Base-by-base conservation (phyloP, 192 early-diverging fungal genomes). In the Backusella luteola region DNA sequence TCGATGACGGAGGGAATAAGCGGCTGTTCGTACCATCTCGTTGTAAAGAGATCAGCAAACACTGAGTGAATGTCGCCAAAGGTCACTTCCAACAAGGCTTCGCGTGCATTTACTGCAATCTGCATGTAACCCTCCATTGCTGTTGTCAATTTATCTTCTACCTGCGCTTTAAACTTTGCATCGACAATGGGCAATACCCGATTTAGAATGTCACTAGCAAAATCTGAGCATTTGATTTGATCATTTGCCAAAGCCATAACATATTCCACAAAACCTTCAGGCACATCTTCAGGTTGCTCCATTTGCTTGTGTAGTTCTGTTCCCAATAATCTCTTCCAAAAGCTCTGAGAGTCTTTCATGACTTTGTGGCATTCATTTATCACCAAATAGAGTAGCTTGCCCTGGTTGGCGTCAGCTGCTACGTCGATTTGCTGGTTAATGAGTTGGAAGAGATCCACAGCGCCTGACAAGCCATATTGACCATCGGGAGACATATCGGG, bases 391-490 rank as follows among this genome's bases (percentile, higher is more conserved):
- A 98, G 86, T 39, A 99, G 85, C 71, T 92, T 94, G n/a, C 93
- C 95, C n/a, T 96, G 90, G 42, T 93, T 93, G 1, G 95, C 92
- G 42, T 91, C 88, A 15, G 87, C 87, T 0, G 96, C 96, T 29
- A 99, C 82, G 74, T 96, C 94, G 21, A 99, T 89, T 84, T 99
- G 97, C 86, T 99, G 96, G 81, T 97, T 98, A 69, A 99, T 91
- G 87, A 99, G 98, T 84, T 98, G 94, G 85, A 99, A 99, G 80
- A 99, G 86, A 66, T 95, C 91, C 39, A 95, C 92, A 0, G 96
- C 92, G 6, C 91, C 93, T 15, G 93, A 85, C 35, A 97, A 90
- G 15, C 93, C 84, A 79, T 96, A 99, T 52, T 93, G 85, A 6
- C 90, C 93, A 76, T 91, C 92, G 29, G 89, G 86, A 80, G 93